Evolutionary conservation across 352 stramenopile species (phyloP), one percentile per base, ranked within the genome.

Genomic region (Achlya hypogyna): DNA sequence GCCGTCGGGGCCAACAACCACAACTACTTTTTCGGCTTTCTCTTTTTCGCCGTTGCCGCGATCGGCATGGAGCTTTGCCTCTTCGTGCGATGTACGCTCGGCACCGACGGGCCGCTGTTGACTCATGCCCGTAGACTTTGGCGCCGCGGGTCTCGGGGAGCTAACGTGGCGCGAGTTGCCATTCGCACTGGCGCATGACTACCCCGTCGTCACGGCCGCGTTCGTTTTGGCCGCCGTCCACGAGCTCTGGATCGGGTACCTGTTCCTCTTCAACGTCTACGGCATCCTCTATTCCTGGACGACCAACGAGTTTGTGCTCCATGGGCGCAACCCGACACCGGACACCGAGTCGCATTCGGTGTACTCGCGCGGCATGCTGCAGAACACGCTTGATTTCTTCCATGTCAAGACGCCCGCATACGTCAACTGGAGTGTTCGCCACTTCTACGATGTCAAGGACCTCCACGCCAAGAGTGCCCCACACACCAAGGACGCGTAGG

Each of bases 1-100:
- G 98, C 93, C 64, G 89, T 99, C 53, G 97, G 95, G 12, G 80
- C 89, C 38, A 77, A 87, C 32, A 99, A 99, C 80, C 93, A 99
- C 78, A 70, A 79, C 45, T 90, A 78, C 51, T 99, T 99, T 72
- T 75, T 98, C 38, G 71, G 81, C 4, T 98, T 99, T 75, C 75
- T 98, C 32, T 71, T 88, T 51, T 88, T 75, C 27, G 76, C 79
- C 20, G 84, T 88, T 16, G 20, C 78, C 10, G 79, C 75, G 2
- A 90, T 92, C 62, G 69, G 53, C 25, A 47, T 89, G 38, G 74
- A 78, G 45, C 69, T 90, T 14, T 27, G 80, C 10, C 71, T 73
- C 0, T 82, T 73, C 65, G 86, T 72, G 72, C 78, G 73, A 25
- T 86, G 71, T 58, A 8, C 9, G 22, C 12, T 28, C 9, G 10